These are phyloP conservation scores for Anacardium occidentale DNA, from an alignment of 345 rosid genomes.

Conservation along the genomic window DNA sequence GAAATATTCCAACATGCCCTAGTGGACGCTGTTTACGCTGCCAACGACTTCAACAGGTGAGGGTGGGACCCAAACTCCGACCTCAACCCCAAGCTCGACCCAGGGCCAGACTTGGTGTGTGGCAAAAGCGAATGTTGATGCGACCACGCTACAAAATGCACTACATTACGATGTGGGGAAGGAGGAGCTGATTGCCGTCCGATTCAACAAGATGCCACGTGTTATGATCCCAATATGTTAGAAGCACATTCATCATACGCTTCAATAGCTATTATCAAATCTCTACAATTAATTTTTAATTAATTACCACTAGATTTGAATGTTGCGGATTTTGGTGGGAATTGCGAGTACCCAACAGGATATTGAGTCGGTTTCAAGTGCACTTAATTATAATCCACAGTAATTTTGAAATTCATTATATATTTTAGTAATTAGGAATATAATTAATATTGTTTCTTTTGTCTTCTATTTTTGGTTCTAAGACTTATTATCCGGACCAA, in stretches of 20 bases:
- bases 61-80: no score
- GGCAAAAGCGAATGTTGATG: slow-evolving; percentile 43
- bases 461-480: no score
- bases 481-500: no score
- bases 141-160: slow-evolving; percentile 55
- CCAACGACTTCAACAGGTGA: slow-evolving; percentile 14
- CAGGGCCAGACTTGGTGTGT: slow-evolving; percentile 83
- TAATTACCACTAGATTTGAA: not conserved
- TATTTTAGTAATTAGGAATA: no score
- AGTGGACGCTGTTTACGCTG: slow-evolving; percentile 85
- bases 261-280: slow-evolving; percentile 72
- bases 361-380: slow-evolving; percentile 17
- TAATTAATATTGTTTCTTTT: no score
- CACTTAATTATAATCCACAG: no score
- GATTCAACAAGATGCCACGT: slow-evolving; percentile 70
- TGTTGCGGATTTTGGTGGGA: slow-evolving; percentile 44
- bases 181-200: slow-evolving; percentile 89
- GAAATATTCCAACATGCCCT: slow-evolving; percentile 77
- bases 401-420: no score
- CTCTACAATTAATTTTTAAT: not conserved
- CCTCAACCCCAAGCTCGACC: not conserved
- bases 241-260: slow-evolving; percentile 83
- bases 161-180: slow-evolving; percentile 78
- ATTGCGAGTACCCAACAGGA: slow-evolving; percentile 52
- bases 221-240: slow-evolving; percentile 56